Conservation (phyloP, 805 yeast genomes). For the Hanseniaspora meyeri region DNA sequence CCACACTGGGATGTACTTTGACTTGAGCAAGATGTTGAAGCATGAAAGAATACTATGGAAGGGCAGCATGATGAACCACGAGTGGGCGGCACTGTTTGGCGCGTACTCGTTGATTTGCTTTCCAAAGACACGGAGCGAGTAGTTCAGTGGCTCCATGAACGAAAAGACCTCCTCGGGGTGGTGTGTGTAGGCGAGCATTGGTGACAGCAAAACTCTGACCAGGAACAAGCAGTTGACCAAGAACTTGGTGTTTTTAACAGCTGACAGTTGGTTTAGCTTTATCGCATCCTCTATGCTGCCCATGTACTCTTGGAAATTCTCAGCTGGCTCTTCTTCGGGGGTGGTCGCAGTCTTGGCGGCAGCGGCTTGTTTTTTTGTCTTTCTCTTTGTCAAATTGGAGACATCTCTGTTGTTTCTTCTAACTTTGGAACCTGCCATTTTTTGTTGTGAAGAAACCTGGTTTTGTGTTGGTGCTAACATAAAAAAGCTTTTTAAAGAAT, state of each 20-base stretch:
- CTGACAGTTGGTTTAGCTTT: too few species aligned
- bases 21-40: slow-evolving; percentile 20
- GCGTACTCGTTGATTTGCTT: slow-evolving; percentile 96
- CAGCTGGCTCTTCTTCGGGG: too few species aligned
- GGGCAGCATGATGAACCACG: slow-evolving; percentile 64
- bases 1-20: slow-evolving; percentile 13
- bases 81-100: slow-evolving; percentile 74
- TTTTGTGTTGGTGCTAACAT: neutral
- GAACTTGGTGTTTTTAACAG: too few species aligned
- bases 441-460: neutral
- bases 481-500: too few species aligned
- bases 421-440: neutral
- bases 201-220: slow-evolving; percentile 13
- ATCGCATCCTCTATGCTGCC: too few species aligned
- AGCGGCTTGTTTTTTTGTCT: neutral
- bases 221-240: neutral
- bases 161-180: slow-evolving; percentile 91
- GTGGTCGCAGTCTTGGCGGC: too few species aligned
- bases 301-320: too few species aligned
- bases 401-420: neutral
- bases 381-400: neutral
- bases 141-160: slow-evolving; percentile 88
- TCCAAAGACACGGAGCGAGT: slow-evolving; percentile 67
- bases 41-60: slow-evolving; percentile 19
- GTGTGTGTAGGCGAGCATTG: slow-evolving; percentile 50